Evolutionary conservation across 2,329 filamentous ascomycete species (phyloP).

Genomic region (Ophiostoma novo-ulmi): DNA sequence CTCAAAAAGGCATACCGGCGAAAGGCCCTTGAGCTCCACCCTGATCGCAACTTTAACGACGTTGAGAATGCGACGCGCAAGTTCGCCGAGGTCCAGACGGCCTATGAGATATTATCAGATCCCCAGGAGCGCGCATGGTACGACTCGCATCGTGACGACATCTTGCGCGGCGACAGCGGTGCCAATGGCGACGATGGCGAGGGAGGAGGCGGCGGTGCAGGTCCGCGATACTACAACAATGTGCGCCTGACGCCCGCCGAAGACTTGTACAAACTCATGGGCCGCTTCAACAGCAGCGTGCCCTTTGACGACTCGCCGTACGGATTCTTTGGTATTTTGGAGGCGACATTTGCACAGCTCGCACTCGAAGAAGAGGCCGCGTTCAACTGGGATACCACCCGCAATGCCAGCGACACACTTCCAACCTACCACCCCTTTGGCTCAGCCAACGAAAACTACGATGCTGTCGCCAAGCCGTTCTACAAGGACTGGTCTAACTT

Average conservation of each 20-base stretch:
- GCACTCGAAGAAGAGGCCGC: slow-evolving; percentile 74
- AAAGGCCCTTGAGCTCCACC: slow-evolving; percentile 89
- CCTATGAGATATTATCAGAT: slow-evolving; percentile 94
- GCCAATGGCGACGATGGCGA: slow-evolving; percentile 33
- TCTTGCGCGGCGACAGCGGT: slow-evolving; percentile 51
- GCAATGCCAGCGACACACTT: slow-evolving; percentile 37
- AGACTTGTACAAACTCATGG: slow-evolving; percentile 72
- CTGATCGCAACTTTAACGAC: slow-evolving; percentile 86
- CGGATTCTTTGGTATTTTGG: slow-evolving; percentile 79
- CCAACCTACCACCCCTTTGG: slow-evolving; percentile 73
- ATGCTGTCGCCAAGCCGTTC: slow-evolving; percentile 71
- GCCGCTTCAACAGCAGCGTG: slow-evolving; percentile 68
- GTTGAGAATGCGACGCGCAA: slow-evolving; percentile 72
- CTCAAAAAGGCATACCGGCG: slow-evolving; percentile 90
- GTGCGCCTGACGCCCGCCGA: slow-evolving; percentile 72
- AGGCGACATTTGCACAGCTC: slow-evolving; percentile 72
- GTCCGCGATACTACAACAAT: slow-evolving; percentile 49
- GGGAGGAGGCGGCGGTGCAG: slow-evolving; percentile 39
- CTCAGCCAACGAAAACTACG: slow-evolving; percentile 65
- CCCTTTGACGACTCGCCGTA: slow-evolving; percentile 73
- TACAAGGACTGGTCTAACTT: slow-evolving; percentile 79
- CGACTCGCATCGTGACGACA: slow-evolving; percentile 84
- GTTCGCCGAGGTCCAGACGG: slow-evolving; percentile 88
- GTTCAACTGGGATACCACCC: slow-evolving; percentile 59
- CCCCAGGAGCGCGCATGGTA: slow-evolving; percentile 97